Evolutionary conservation across 257 asterid genomes (phyloP), one percentile per base, ranked within the genome.

Genomic region (Solanum virginianum): DNA sequence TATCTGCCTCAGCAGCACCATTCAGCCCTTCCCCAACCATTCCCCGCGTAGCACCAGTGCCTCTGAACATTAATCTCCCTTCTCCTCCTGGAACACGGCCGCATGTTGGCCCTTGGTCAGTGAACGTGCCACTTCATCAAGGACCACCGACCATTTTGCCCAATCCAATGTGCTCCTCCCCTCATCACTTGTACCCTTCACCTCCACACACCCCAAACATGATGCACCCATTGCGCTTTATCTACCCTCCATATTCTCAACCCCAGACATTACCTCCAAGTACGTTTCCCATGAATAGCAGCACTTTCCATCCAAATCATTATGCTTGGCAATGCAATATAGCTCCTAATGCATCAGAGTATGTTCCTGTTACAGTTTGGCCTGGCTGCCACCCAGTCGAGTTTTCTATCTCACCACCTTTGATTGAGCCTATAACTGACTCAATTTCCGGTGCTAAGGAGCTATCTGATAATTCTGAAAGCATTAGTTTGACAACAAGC

Each of bases 1-100:
- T 96, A 85, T 96, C 99, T 82, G 99, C 99, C 68, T 94, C 95
- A 59, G 99, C 99, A 77, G 94, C 98, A 88, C 99, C 99, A 26
- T 96, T 95, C 88, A 95, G 91, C 85, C 99, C 99, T 81, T 91
- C 99, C 32, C 84, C 93, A 32, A 88, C 90, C 29, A 68, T 88
- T 84, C 88, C 96, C 36, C 94, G 93, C 11, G 86, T 89, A 60
- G 90, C 95, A n/a, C 96, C 97, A 20, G 81, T 92, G 91, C 94
- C 97, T 68, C 83, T 91, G 91, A 94, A 88, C 87, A 84, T 91
- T 81, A 84, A 89, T 87, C 90, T 88, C 86, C 93, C 94, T 84
- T 80, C 93, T 85, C 94, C 94, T 85, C 92, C 93, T 45, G 93
- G 95, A 88, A 85, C 91, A 80, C 92, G 91, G 84, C 91, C 92